These are phyloP conservation scores for Lathyrus aphaca DNA, from an alignment of 306 rosid genomes.

Conservation along the genomic window DNA sequence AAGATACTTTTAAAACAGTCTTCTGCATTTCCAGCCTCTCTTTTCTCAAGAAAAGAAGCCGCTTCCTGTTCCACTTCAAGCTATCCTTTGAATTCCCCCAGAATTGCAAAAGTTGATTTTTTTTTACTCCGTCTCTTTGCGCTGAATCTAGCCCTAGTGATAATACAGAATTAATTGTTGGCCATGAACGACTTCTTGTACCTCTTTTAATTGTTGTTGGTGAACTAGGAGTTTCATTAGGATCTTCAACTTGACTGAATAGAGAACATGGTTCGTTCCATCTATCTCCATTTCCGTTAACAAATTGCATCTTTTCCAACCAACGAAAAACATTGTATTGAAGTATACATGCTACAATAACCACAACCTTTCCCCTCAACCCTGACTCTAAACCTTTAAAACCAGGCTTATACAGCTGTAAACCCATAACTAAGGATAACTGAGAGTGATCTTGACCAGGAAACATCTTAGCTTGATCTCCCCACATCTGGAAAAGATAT, in stretches of 20 bases:
- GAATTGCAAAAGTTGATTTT: conserved; percentile 51
- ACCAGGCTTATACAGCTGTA: conserved; percentile 68
- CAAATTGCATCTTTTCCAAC: conserved; percentile 69
- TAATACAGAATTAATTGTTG: conserved; percentile 48
- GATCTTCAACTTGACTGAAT: conserved; percentile 61
- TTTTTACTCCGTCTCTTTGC: conserved; percentile 55
- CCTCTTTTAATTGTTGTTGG: conserved; percentile 49
- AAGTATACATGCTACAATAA: conserved; percentile 83
- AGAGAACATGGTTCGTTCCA: conserved; percentile 89
- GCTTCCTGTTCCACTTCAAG: conserved; percentile 81
- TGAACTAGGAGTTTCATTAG: conserved; percentile 45
- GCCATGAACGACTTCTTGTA: conserved; percentile 57
- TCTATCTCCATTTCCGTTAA: conserved; percentile 57
- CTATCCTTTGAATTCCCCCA: conserved; percentile 87
- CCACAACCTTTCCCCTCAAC: conserved; percentile 87
- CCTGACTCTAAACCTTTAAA: conserved; percentile 88
- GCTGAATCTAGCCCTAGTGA: conserved; percentile 51
- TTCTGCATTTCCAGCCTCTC: conserved; percentile 91
- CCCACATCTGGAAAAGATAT: conserved; percentile 95
- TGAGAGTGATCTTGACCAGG: conserved; percentile 78
- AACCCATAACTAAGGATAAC: conserved; percentile 71
- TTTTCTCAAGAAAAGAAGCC: conserved; percentile 69
- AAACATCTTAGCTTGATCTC: conserved; percentile 75
- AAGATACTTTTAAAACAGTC: conserved; percentile 64
- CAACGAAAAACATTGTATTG: conserved; percentile 85